Conservation (phyloP, 768 basidiomycete species). For the Crassisporium funariophilum region DNA sequence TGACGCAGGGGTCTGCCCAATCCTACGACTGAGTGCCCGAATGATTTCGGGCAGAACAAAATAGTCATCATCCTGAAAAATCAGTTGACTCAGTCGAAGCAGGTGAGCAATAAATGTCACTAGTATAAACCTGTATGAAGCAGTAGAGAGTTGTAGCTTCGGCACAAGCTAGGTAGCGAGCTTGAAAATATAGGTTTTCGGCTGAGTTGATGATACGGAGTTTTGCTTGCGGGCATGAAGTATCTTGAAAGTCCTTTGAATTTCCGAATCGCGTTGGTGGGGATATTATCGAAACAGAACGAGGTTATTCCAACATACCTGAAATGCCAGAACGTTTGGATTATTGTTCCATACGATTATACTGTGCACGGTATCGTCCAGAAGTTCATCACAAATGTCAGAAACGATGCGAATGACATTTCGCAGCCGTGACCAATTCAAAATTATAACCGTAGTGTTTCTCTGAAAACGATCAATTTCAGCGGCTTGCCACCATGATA, state of each 20-base stretch:
- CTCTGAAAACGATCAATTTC: too few species aligned
- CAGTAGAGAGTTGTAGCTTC: slow-evolving; percentile 53
- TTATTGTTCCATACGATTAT: slow-evolving; percentile 70
- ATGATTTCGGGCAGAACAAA: slow-evolving; percentile 61
- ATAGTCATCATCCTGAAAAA: slow-evolving; percentile 70
- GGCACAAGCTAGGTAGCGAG: slow-evolving; percentile 60
- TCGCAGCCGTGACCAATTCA: slow-evolving; percentile 68
- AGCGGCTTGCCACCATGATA: too few species aligned
- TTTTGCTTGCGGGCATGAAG: slow-evolving; percentile 43
- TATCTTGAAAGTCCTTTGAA: slow-evolving; percentile 46
- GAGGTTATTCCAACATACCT: slow-evolving; percentile 35
- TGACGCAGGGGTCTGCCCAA: slow-evolving; percentile 25
- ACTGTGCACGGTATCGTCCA: slow-evolving; percentile 47
- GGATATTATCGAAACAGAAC: neutral
- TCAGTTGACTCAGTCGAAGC: slow-evolving; percentile 2
- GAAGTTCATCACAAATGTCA: slow-evolving; percentile 47
- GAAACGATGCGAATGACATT: slow-evolving; percentile 62
- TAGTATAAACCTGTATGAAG: slow-evolving; percentile 55
- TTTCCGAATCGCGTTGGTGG: neutral
- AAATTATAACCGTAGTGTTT: slow-evolving; percentile 57
- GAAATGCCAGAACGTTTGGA: slow-evolving; percentile 39
- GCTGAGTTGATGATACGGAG: slow-evolving; percentile 60
- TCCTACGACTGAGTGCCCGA: slow-evolving; percentile 45
- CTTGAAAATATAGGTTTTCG: slow-evolving; percentile 61
- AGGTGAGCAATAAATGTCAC: slow-evolving; percentile 1